These are phyloP conservation scores for Fraxinus greggii DNA, from an alignment of 305 asterid genomes.

Conservation along the genomic window DNA sequence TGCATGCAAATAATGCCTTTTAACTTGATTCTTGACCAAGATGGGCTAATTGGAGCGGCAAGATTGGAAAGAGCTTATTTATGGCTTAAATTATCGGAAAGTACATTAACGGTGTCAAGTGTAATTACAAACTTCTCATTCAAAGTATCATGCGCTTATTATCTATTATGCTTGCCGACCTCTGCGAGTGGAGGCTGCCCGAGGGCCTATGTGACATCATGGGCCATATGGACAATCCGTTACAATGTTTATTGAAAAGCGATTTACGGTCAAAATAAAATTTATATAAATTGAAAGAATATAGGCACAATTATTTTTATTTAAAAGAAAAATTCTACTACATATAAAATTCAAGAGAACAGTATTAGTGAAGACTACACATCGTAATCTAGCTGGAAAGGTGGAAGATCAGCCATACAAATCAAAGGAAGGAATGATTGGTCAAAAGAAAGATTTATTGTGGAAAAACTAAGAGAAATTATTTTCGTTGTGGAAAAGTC, in stretches of 20 bases:
- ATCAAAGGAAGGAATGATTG: background rate
- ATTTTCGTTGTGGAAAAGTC: background rate
- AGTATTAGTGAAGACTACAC: background rate
- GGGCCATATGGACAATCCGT: background rate
- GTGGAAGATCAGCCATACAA: background rate
- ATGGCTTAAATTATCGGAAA: background rate
- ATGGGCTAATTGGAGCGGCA: background rate
- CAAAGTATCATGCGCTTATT: background rate
- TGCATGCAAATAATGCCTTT: background rate
- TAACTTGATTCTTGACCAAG: background rate
- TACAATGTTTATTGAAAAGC: background rate
- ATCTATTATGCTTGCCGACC: background rate
- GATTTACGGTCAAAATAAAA: too few species aligned
- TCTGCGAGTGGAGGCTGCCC: background rate
- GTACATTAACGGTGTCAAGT: background rate
- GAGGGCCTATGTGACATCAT: background rate
- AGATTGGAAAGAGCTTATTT: background rate
- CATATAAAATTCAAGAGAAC: background rate
- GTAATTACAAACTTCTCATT: background rate
- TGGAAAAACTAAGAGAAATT: background rate
- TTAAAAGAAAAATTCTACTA: background rate
- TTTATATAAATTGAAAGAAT: too few species aligned
- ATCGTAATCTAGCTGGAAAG: background rate
- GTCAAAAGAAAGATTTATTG: slow-evolving; percentile 11
- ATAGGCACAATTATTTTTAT: background rate